A percentile compares a stretch with the other conserved stretches of the same genome.
Evolutionary conservation across 768 basidiomycete genomes (phyloP).

Genomic region (Leccinum boreale): DNA sequence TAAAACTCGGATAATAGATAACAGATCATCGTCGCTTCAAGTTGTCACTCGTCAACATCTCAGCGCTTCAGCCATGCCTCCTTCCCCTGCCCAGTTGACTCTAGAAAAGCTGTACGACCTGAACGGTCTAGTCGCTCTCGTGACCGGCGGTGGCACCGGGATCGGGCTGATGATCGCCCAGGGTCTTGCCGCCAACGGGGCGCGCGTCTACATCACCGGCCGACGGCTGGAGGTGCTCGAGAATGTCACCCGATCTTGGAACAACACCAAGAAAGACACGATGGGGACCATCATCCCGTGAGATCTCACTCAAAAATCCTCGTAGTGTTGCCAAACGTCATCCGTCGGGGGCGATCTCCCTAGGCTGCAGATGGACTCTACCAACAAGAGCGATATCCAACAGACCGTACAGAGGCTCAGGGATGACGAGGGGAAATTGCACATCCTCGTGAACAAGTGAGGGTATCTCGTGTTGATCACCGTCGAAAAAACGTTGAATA

Average conservation of each 20-base stretch:
- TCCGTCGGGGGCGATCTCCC: neutral
- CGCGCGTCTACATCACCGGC: slow-evolving; percentile 78
- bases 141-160: slow-evolving; percentile 49
- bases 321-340: neutral
- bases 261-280: slow-evolving; percentile 31
- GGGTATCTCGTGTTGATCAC: slow-evolving; percentile 9
- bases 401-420: slow-evolving; percentile 41
- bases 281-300: slow-evolving; percentile 61
- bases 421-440: slow-evolving; percentile 57
- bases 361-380: slow-evolving; percentile 70
- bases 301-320: slow-evolving; percentile 17
- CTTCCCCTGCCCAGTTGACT: slow-evolving; percentile 20
- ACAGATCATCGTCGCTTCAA: neutral
- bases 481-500: neutral
- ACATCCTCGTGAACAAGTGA: slow-evolving; percentile 83
- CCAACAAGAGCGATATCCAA: slow-evolving; percentile 63
- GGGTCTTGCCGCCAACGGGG: slow-evolving; percentile 73
- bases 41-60: neutral
- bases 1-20: neutral
- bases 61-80: slow-evolving; percentile 15
- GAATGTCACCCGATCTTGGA: slow-evolving; percentile 49
- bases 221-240: slow-evolving; percentile 64
- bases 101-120: slow-evolving; percentile 44
- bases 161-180: slow-evolving; percentile 66
- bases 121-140: slow-evolving; percentile 50